Evolutionary conservation across 2,329 filamentous ascomycete genomes (phyloP).

Genomic region (Juglanconis oblonga): DNA sequence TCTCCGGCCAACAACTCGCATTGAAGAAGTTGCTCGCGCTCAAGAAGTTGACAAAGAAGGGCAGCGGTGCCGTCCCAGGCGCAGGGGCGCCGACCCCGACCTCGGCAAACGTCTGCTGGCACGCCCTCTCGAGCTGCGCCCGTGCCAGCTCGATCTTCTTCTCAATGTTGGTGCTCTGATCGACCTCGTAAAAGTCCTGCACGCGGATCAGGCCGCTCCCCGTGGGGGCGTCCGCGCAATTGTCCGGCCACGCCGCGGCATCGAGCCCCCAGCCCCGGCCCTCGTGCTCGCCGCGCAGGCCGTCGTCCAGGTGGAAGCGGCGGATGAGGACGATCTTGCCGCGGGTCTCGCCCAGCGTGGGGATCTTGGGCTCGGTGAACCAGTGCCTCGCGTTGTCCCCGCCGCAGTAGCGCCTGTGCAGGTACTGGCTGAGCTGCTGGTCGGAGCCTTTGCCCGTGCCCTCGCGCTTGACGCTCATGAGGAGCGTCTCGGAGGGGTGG

Average conservation of each 20-base stretch:
- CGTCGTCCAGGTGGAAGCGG: conserved; percentile 67
- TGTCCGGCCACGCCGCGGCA: conserved; percentile 76
- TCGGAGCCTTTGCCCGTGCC: conserved; percentile 79
- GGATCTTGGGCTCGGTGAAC: conserved; percentile 76
- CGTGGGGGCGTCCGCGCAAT: conserved; percentile 71
- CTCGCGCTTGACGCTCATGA: conserved; percentile 89
- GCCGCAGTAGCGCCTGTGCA: conserved; percentile 69
- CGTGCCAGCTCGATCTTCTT: conserved; percentile 74
- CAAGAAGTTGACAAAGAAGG: conserved; percentile 87
- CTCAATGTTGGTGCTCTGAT: conserved; percentile 70
- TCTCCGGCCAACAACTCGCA: conserved; percentile 86
- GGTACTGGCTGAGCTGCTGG: conserved; percentile 69
- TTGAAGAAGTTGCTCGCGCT: conserved; percentile 95
- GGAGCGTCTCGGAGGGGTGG: conserved; percentile 77
- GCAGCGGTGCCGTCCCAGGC: conserved; percentile 33
- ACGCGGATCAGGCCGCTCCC: conserved; percentile 74
- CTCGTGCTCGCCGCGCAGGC: conserved; percentile 48
- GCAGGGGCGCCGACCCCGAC: conserved; percentile 30
- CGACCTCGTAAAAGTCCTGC: conserved; percentile 92
- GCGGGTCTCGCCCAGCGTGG: conserved; percentile 72
- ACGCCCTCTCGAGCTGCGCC: conserved; percentile 74
- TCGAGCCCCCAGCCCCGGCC: conserved; percentile 57
- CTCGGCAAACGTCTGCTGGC: conserved; percentile 45
- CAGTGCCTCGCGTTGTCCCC: conserved; percentile 55
- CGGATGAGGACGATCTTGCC: conserved; percentile 83